Percentiles rank a stretch among this genome's conserved stretches.
Evolutionary conservation across 2,329 filamentous ascomycete genomes (phyloP).

Genomic region (Fusarium acutatum): DNA sequence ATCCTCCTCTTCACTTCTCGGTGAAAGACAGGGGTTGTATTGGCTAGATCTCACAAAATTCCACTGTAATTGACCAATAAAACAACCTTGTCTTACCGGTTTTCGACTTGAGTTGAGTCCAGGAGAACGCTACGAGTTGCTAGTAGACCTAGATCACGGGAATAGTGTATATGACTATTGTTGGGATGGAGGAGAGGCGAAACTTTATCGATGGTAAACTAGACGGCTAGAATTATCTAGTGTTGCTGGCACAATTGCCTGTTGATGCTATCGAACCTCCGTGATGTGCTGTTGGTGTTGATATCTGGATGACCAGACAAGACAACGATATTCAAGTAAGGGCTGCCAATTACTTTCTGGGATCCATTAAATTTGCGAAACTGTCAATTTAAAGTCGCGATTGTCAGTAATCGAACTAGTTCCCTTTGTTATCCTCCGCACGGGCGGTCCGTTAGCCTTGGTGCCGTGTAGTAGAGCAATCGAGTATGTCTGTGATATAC

Average conservation of each 20-base stretch:
- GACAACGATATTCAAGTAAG: neutral
- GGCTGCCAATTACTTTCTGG: neutral
- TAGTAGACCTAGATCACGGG: constrained; percentile 13
- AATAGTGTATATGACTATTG: constrained; percentile 20
- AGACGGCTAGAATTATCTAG: neutral
- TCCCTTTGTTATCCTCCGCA: constrained; percentile 13
- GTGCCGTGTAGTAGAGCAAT: neutral
- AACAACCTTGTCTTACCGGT: constrained; percentile 42
- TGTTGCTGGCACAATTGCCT: constrained; percentile 8
- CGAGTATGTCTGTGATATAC: neutral
- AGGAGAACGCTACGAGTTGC: constrained; percentile 19
- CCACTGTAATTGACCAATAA: constrained; percentile 42
- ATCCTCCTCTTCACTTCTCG: constrained; percentile 36
- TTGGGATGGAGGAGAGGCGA: constrained; percentile 6
- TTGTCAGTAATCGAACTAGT: neutral
- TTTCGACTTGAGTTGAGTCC: constrained; percentile 22
- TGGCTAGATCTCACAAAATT: constrained; percentile 33
- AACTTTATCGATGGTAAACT: constrained; percentile 20
- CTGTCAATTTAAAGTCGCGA: neutral
- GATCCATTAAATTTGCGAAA: neutral
- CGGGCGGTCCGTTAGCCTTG: neutral
- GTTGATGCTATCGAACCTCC: neutral
- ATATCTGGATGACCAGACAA: neutral
- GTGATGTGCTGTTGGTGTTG: constrained; percentile 17
- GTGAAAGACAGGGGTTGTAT: constrained; percentile 36